Evolutionary conservation across 2,329 filamentous ascomycete genomes (phyloP), one percentile per base, ranked within the genome.

Genomic region (Verticillium nubilum): DNA sequence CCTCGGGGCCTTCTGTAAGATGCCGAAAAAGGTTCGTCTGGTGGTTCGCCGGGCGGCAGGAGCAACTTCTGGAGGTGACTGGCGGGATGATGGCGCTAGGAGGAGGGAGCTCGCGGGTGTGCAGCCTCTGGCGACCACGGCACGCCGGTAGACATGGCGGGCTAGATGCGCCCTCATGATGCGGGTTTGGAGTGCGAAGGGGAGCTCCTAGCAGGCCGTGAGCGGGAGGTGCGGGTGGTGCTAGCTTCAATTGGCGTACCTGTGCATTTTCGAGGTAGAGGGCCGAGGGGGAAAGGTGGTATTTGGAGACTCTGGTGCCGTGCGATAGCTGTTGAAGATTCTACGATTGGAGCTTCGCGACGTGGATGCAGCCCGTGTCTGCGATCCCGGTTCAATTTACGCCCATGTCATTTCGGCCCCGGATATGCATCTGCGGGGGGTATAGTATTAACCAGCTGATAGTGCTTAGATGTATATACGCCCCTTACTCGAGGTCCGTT

Each of bases 1-100:
- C 60, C 84, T 80, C 19, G 85, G 81, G 3, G 84, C 76, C 66
- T 86, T 85, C 63, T 79, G 70, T 65, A 90, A 83, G 54, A 92
- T 76, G 27, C 81, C 80, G 66, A 92, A 80, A 60, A 93, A 86
- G 3, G 81, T 81, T 55, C 76, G 67, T 33, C 66, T 63, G 26
- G 67, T 68, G 15, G 52, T 60, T 27, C 62, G 59, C 33, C 66
- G 64, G 29, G 62, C 60, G 17, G 65, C 60, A 12, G 70, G 64
- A 47, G 65, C 65, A n/a, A 62, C 37, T 33, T 69, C 37, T 31
- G 66, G 65, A 52, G n/a, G 25, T 4, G 68, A 61, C 62, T 68
- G 69, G 47, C 70, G 71, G 37, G 37, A 62, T 6, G 65, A 60
- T 23, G 67, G 65, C 52, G 58, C 66, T n/a, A 69, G 68, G 56